Conservation (phyloP, 352 stramenopile genomes). For the Globisporangium orthogonon region DNA sequence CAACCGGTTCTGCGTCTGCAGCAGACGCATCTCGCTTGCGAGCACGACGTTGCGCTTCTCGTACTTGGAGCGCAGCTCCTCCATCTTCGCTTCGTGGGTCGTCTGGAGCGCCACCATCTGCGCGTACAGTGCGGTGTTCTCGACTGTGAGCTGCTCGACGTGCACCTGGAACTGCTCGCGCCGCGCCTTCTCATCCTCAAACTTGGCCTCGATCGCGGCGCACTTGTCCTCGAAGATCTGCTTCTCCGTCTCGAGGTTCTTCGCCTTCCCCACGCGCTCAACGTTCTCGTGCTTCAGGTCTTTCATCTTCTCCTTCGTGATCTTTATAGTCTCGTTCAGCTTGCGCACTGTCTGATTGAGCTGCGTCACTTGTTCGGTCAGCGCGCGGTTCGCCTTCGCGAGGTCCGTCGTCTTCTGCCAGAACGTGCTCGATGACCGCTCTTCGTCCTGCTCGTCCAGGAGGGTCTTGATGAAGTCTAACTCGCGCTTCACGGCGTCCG, state of each 20-base stretch:
- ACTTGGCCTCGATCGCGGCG: constrained; percentile 55
- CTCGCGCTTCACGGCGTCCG: constrained; percentile 54
- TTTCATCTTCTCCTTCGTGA: constrained; percentile 42
- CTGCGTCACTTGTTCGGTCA: constrained; percentile 67
- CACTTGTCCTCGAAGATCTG: constrained; percentile 67
- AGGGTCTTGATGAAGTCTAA: constrained; percentile 68
- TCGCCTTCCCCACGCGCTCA: constrained; percentile 42
- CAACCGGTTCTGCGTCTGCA: constrained; percentile 71
- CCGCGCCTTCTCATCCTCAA: constrained; percentile 73
- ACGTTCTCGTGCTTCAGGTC: constrained; percentile 50
- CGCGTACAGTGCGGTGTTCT: constrained; percentile 82
- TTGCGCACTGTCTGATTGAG: constrained; percentile 57
- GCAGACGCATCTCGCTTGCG: constrained; percentile 64
- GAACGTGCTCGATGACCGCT: constrained; percentile 65
- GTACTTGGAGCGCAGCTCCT: constrained; percentile 60
- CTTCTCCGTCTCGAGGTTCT: constrained; percentile 71
- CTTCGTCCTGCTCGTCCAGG: constrained; percentile 68
- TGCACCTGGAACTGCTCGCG: constrained; percentile 86
- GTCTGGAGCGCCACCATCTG: constrained; percentile 84
- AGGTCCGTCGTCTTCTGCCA: constrained; percentile 87
- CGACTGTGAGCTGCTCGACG: constrained; percentile 76
- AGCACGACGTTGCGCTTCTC: constrained; percentile 71
- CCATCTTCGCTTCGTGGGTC: constrained; percentile 76
- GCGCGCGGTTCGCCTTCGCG: constrained; percentile 65
- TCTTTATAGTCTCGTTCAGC: constrained; percentile 59